These are phyloP conservation scores for Thelonectria olida DNA, from an alignment of 2,329 filamentous ascomycete species.

Conservation along the genomic window DNA sequence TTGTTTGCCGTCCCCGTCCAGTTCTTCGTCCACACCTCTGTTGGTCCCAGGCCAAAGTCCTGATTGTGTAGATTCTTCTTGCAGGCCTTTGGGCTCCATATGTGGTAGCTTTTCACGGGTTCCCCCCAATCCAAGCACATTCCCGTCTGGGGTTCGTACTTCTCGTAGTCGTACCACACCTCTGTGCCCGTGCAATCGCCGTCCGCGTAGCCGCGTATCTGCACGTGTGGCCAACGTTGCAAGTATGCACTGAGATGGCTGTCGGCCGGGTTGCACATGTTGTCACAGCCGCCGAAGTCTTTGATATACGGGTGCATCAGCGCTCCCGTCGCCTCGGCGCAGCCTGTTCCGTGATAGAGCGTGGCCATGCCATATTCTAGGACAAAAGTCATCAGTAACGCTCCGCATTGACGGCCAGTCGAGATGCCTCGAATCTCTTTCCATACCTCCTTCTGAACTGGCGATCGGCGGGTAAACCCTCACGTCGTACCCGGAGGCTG, in stretches of 20 bases:
- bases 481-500: too few relatives aligned
- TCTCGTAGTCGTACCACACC: background rate
- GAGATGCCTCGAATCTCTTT: too few relatives aligned
- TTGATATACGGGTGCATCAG: background rate
- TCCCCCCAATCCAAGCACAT: background rate
- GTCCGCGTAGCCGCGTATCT: background rate
- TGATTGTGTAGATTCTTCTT: background rate
- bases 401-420: too few relatives aligned
- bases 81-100: background rate
- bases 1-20: background rate
- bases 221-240: too few relatives aligned
- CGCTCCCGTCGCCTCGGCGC: background rate
- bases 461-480: too few relatives aligned
- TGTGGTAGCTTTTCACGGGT: background rate
- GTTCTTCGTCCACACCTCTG: background rate
- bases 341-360: background rate
- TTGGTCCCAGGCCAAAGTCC: background rate
- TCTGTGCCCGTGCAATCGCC: conserved; percentile 7
- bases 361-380: background rate
- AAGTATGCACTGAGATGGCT: background rate
- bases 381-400: background rate
- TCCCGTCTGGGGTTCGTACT: background rate
- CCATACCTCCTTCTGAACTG: too few relatives aligned
- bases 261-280: background rate
- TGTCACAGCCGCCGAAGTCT: background rate